Evolutionary conservation across 1,284 basidiomycete genomes (phyloP).

Genomic region (Cryptococcus sp.): DNA sequence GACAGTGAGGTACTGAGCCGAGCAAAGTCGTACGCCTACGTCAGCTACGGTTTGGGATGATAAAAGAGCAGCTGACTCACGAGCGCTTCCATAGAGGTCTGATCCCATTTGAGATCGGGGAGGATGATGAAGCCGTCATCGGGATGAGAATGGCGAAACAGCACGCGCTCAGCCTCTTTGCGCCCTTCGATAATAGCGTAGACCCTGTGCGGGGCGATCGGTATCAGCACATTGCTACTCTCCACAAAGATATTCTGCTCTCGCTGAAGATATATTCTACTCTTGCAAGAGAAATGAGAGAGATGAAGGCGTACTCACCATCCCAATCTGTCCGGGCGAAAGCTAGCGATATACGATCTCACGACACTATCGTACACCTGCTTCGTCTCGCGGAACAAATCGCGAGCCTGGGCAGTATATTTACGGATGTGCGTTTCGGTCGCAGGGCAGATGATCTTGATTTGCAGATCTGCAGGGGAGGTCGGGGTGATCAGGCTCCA

Average conservation of each 20-base stretch:
- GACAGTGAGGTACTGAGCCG: conserved; percentile 69
- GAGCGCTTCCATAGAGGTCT: conserved; percentile 60
- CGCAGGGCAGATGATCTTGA: conserved; percentile 78
- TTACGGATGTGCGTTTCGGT: conserved; percentile 81
- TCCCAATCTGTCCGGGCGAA: conserved; percentile 72
- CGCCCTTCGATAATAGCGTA: conserved; percentile 78
- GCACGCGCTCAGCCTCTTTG: conserved; percentile 75
- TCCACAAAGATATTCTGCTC: background rate
- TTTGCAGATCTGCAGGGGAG: conserved; percentile 41
- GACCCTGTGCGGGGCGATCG: conserved; percentile 63
- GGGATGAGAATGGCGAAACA: conserved; percentile 61
- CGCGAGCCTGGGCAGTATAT: conserved; percentile 74
- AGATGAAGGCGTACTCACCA: conserved; percentile 61
- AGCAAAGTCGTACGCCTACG: background rate
- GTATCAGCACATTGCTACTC: background rate
- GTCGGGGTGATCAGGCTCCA: conserved; percentile 19
- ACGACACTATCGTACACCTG: conserved; percentile 69
- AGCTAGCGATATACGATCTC: conserved; percentile 72
- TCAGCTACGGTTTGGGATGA: background rate
- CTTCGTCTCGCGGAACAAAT: conserved; percentile 80
- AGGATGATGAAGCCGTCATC: conserved; percentile 73
- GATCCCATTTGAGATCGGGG: conserved; percentile 95
- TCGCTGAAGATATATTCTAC: background rate
- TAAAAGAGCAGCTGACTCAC: conserved; percentile 22
- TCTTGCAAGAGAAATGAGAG: background rate